Evolutionary conservation across 2,329 filamentous ascomycete genomes (phyloP), one percentile per base, ranked within the genome.

Genomic region (Scedosporium apiospermum): DNA sequence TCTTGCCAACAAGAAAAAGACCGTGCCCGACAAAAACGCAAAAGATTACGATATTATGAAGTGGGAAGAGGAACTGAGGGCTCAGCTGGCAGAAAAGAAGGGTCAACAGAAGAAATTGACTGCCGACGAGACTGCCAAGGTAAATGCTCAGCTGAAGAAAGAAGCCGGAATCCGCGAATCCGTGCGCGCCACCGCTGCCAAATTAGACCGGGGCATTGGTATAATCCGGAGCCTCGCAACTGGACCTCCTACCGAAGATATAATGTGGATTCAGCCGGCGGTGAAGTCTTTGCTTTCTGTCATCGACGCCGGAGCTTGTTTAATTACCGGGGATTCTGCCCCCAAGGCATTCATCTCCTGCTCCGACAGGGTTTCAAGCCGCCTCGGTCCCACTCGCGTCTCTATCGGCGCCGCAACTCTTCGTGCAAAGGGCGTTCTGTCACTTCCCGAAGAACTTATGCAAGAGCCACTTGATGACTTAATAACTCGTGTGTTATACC

Each of bases 21-120:
- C 81, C 44, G 77, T 88, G 2, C 86, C 91, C 3, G 88, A 92
- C 75, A 98, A 96, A 76, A 96, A 91, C 69, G 88, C 86, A 58
- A 97, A 96, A 73, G 95, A 98, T 72, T 96, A 97, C 69, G 91
- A 99, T 68, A 96, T 91, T 1, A 76, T 97, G 49, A 97, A 96
- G 74, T 99, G 96, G 95, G 95, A 99, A 74, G 89, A 93, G 72
- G 95, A 99, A 66, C 81, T 99, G 6, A 83, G 93, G 63, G 82
- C 86, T 46, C 91, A 97, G 69, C 76, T 99, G 49, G 92, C 93
- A n/a, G 83, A 90, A 71, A 99, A 98, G 79, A 96, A 93, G 74
- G 93, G 93, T 1, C 85, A 90, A 64, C 86, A 91, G 68, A 93
- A 92, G 77, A 99, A 97, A 75, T 84, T 98, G 9, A 95, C 91